These are phyloP conservation scores for Rostrohypoxylon terebratum DNA, from an alignment of 495 filamentous ascomycete genomes.

Conservation along the genomic window DNA sequence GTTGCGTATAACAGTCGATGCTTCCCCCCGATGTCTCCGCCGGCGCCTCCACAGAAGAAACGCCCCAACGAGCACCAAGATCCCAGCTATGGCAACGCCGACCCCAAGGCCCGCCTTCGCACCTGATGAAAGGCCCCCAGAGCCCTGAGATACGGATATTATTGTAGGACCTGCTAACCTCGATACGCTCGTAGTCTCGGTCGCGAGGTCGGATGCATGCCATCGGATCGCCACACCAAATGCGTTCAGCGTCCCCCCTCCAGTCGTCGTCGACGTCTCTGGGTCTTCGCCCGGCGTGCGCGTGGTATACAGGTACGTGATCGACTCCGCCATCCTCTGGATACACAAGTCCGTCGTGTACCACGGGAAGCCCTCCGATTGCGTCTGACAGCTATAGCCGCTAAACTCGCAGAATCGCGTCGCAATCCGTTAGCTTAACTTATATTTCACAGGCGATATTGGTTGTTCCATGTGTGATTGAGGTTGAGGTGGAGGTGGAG, in stretches of 20 bases:
- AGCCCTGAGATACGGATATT: too few species aligned
- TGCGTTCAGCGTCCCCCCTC: not conserved
- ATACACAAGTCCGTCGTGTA: conserved; percentile 9
- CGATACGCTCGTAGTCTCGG: not conserved
- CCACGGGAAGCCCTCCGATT: not conserved
- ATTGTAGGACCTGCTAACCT: too few species aligned
- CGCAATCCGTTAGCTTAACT: too few species aligned
- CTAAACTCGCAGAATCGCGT: not conserved
- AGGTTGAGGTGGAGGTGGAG: not conserved
- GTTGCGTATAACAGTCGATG: not conserved
- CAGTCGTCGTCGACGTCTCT: not conserved
- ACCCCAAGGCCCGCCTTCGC: conserved; percentile 4
- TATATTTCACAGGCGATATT: too few species aligned
- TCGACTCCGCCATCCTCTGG: not conserved
- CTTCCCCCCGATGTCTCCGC: not conserved
- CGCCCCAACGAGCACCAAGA: not conserved
- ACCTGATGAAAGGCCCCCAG: not conserved
- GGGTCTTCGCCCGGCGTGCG: not conserved
- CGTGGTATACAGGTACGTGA: conserved; percentile 16
- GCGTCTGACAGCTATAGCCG: conserved; percentile 10
- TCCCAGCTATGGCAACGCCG: not conserved
- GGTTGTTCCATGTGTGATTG: too few species aligned
- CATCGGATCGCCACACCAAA: conserved; percentile 17
- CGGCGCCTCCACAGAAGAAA: conserved; percentile 7
- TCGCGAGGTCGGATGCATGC: not conserved